These are phyloP conservation scores for Adansonia gregorii DNA, from an alignment of 441 rosid genomes.

Conservation along the genomic window DNA sequence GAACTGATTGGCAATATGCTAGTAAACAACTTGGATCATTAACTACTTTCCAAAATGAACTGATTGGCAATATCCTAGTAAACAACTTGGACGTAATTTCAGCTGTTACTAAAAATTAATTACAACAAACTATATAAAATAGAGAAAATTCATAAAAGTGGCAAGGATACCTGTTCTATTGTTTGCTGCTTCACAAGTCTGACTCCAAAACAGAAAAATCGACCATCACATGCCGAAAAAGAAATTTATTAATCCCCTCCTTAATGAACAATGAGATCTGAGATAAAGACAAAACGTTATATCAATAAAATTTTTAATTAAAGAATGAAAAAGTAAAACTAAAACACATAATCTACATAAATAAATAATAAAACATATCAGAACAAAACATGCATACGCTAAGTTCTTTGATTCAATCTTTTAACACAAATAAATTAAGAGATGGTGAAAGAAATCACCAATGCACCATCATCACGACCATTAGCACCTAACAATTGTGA, in stretches of 20 bases:
- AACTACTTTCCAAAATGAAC: background rate
- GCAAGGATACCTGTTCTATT: background rate
- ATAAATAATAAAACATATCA: background rate
- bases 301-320: background rate
- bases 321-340: background rate
- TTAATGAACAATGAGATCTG: background rate
- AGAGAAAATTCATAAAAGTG: background rate
- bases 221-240: background rate
- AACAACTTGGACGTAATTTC: background rate
- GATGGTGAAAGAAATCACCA: background rate
- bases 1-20: background rate
- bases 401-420: background rate
- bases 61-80: background rate
- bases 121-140: background rate
- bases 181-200: background rate
- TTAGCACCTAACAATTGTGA: slow-evolving; percentile 6
- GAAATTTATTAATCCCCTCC: background rate
- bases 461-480: slow-evolving; percentile 18
- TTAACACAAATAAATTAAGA: background rate
- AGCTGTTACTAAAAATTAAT: background rate
- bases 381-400: background rate
- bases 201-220: slow-evolving; percentile 4
- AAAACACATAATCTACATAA: background rate
- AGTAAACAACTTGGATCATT: background rate
- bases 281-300: background rate